These are phyloP conservation scores for Candida frijolesensis DNA, from an alignment of 1,139 yeast genomes.

Conservation along the genomic window DNA sequence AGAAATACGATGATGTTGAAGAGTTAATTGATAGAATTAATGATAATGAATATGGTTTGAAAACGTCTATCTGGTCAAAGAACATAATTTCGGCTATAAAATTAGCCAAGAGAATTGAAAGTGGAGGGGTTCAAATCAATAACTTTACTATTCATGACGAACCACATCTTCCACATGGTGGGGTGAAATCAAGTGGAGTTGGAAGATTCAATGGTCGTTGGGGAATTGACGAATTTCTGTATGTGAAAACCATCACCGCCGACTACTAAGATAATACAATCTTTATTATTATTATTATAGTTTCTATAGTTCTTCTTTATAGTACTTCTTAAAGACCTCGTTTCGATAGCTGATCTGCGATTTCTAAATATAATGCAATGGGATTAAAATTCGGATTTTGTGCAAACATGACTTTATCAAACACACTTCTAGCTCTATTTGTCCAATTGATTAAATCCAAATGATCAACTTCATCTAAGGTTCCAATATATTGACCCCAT, in stretches of 20 bases:
- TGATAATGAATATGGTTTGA: slow-evolving; percentile 44
- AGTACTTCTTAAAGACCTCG: slow-evolving; percentile 51
- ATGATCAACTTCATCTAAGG: slow-evolving; percentile 79
- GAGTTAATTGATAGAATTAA: slow-evolving; percentile 32
- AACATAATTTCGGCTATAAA: slow-evolving; percentile 42
- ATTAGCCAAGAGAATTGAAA: slow-evolving; percentile 38
- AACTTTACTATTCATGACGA: slow-evolving; percentile 52
- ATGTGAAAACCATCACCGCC: slow-evolving; percentile 26
- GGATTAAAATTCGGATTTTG: slow-evolving; percentile 60
- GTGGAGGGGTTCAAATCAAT: slow-evolving; percentile 57
- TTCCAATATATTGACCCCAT: slow-evolving; percentile 86
- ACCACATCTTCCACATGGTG: slow-evolving; percentile 57
- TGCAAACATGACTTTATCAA: slow-evolving; percentile 38
- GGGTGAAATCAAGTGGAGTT: slow-evolving; percentile 51
- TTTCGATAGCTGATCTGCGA: slow-evolving; percentile 68
- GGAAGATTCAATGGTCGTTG: slow-evolving; percentile 55
- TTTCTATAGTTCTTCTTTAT: not conserved
- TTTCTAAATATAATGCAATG: slow-evolving; percentile 70
- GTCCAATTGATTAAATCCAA: slow-evolving; percentile 85
- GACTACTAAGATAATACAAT: slow-evolving; percentile 4
- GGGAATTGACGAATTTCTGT: slow-evolving; percentile 50
- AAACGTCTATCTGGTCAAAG: slow-evolving; percentile 57
- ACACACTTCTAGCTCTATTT: slow-evolving; percentile 45
- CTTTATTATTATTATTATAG: not conserved
- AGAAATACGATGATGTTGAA: slow-evolving; percentile 34